A percentile compares a stretch with the other conserved stretches of the same genome.
Conservation (phyloP, 2,329 filamentous ascomycete species). For the Balansia obtecta region DNA sequence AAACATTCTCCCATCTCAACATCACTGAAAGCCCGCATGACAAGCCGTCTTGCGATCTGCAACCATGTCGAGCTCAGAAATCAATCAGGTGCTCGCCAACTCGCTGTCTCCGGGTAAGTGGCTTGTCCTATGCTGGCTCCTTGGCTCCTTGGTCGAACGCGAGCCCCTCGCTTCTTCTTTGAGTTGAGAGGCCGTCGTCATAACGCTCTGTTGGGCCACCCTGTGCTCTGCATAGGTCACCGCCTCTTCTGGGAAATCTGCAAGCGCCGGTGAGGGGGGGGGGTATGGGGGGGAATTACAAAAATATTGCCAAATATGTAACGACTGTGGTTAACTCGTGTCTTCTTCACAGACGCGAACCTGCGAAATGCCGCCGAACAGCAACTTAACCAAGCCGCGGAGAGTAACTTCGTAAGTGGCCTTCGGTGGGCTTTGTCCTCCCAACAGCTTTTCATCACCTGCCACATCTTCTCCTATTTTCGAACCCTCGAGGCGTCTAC, state of each 20-base stretch:
- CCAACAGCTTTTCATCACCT: conserved; percentile 2
- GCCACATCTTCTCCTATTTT: background rate
- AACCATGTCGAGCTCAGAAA: conserved; percentile 70
- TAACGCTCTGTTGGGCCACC: background rate
- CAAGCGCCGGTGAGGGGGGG: too few species aligned
- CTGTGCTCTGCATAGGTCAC: background rate
- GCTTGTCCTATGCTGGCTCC: conserved; percentile 4
- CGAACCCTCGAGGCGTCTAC: background rate
- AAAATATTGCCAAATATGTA: background rate
- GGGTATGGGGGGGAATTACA: too few species aligned
- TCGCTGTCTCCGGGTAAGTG: conserved; percentile 85
- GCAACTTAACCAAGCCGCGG: conserved; percentile 83
- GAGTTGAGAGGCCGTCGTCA: background rate
- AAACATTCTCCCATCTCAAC: conserved; percentile 3
- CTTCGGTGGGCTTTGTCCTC: conserved; percentile 6
- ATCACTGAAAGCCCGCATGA: conserved; percentile 24
- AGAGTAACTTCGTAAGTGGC: conserved; percentile 77
- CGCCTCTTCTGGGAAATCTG: background rate
- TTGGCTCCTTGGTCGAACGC: background rate
- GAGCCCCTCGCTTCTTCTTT: background rate
- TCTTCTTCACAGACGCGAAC: conserved; percentile 58
- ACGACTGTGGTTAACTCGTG: background rate
- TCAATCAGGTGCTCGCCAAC: conserved; percentile 94
- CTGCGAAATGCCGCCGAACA: conserved; percentile 86
- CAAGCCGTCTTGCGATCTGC: conserved; percentile 22